Base-by-base conservation (phyloP, 75 land plant genomes). In the Sequoia sempervirens region DNA sequence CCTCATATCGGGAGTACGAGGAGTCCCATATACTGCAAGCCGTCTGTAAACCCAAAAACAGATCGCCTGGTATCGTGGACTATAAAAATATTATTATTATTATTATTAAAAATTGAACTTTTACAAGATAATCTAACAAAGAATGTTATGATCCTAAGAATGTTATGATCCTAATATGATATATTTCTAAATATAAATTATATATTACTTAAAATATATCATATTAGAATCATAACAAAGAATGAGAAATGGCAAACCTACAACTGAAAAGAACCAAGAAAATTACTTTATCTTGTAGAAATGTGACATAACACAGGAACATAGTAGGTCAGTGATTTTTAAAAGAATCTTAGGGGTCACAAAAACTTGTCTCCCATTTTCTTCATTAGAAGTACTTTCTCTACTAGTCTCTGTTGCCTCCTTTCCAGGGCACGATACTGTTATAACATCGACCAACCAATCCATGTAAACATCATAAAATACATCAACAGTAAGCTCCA, bases 231-330 rank as follows among this genome's bases (percentile, higher is more conserved):
- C n/a, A n/a, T n/a, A n/a, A n/a, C n/a, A n/a, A n/a, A n/a, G 78
- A 43, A 78, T 15, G 17, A 81, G 20, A 74, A 66, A n/a, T 54
- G 37, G 41, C 81, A 32, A 20, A n/a, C 28, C 15, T 46, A 38
- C 41, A 47, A 40, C 20, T 4, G 4, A 75, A 83, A 40, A 64
- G 10, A 17, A 40, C 17, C 30, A 23, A 47, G 36, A 84, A 75
- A 50, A 46, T 92, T 92, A 97, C 99, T 94, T 95, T 86, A 95
- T 92, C 82, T 94, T 90, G 86, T 89, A 90, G 34, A 95, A 90
- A 91, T 97, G 98, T 84, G 95, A 98, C 74, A 89, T 84, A 52
- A 97, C 96, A 88, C 98, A 97, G 83, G 90, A 97, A 88, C 99
- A 95, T 54, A 97, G 88, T 40, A 97, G 89, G 80, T 97, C 99